Percentiles rank a stretch among this genome's conserved stretches.
phyloP scores from a whole-genome alignment of 139 green algal species.

The Medakamo hakoo region DNA sequence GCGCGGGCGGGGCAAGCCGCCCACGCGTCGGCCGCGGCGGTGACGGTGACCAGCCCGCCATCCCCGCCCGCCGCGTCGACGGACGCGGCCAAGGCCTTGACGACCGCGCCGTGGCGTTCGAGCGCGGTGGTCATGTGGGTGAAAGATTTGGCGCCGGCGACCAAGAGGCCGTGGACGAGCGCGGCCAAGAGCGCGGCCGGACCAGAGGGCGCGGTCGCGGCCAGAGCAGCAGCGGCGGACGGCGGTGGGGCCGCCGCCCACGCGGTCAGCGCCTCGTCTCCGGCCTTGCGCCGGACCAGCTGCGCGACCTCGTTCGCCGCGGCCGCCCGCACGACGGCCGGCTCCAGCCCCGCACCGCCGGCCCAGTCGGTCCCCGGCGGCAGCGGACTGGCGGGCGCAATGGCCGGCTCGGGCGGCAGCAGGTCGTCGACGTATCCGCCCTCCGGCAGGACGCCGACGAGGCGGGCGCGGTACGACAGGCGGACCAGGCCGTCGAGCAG shows the following conservation, averaged over 20 bases:
- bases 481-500: constrained; percentile 47
- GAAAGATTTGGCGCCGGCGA: constrained; percentile 61
- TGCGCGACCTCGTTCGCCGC: constrained; percentile 22
- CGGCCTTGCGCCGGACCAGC: constrained; percentile 11
- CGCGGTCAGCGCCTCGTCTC: constrained; percentile 8
- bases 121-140: constrained; percentile 62
- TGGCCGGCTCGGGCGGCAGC: constrained; percentile 30
- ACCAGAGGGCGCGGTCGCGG: neutral
- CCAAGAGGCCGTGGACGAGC: constrained; percentile 41
- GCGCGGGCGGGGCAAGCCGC: constrained; percentile 16
- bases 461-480: constrained; percentile 35
- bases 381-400: constrained; percentile 12
- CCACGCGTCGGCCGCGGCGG: constrained; percentile 15
- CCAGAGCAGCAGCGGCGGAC: neutral
- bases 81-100: neutral
- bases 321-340: constrained; percentile 7
- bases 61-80: neutral
- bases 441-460: constrained; percentile 26
- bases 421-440: constrained; percentile 36
- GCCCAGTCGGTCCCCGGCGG: too few species aligned
- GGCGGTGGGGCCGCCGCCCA: constrained; percentile 3
- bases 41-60: constrained; percentile 21
- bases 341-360: constrained; percentile 1
- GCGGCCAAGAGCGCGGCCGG: constrained; percentile 3
- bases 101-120: constrained; percentile 47